These are phyloP conservation scores for Biscogniauxia marginata DNA, from an alignment of 2,329 filamentous ascomycete genomes.

Conservation along the genomic window DNA sequence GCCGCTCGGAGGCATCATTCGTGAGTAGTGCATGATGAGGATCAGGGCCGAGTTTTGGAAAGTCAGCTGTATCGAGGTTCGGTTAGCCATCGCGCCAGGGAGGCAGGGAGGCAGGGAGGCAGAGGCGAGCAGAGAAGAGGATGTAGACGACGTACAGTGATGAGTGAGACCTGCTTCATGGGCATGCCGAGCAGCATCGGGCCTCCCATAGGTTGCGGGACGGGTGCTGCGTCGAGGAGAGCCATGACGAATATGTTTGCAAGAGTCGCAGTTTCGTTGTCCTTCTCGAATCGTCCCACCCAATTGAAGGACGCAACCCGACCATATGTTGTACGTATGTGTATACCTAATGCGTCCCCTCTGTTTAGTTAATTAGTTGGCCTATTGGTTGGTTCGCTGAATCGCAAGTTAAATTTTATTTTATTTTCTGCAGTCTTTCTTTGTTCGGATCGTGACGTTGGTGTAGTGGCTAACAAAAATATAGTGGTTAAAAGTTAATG, in stretches of 20 bases:
- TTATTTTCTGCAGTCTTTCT: background rate
- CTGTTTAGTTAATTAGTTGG: background rate
- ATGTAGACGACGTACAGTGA: slow-evolving; percentile 50
- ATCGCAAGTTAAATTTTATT: slow-evolving; percentile 2
- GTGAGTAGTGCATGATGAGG: slow-evolving; percentile 88
- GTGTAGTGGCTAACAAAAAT: background rate
- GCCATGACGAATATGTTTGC: slow-evolving; percentile 38
- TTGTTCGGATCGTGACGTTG: background rate
- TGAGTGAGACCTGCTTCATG: slow-evolving; percentile 67
- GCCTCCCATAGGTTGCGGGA: slow-evolving; percentile 37
- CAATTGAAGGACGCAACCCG: background rate
- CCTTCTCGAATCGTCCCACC: background rate
- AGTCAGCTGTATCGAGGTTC: slow-evolving; percentile 60
- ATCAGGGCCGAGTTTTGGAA: slow-evolving; percentile 79
- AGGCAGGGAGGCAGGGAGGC: background rate
- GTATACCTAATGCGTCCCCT: background rate
- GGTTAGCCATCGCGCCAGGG: background rate
- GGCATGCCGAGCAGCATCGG: slow-evolving; percentile 57
- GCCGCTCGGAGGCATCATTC: slow-evolving; percentile 81
- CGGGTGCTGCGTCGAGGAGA: slow-evolving; percentile 38
- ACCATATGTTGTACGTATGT: background rate
- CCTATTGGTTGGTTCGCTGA: background rate
- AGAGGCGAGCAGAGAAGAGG: background rate
- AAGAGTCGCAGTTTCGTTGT: background rate
- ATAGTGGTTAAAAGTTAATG: background rate